Base-by-base conservation (phyloP, 306 rosid species). In the Prosopis cineraria region DNA sequence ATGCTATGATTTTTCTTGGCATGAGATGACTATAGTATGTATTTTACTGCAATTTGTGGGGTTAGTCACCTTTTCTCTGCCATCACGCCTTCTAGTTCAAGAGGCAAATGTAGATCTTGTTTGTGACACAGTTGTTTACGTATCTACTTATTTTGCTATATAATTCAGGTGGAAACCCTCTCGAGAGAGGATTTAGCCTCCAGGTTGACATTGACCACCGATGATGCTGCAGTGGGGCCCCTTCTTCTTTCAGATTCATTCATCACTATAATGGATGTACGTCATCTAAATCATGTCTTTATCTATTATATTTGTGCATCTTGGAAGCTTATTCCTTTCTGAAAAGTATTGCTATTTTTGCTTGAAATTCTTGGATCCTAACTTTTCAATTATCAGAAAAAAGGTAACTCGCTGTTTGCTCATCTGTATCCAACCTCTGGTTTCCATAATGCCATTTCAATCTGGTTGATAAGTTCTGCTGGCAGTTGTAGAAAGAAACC, bases 181-280 rank as follows among this genome's bases (percentile, higher is more conserved):
- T 91, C 98, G 50, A 89, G 76, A 85, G 99, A 95, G 10, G 99
- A 95, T 83, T 80, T 95, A 85, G 99, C 98, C 70, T 88, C 99
- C 60, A 90, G 99, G 88, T 81, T 95, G 89, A 93, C 96, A 48
- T 84, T 95, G 87, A 93, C 96, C 63, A 93, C 93, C 19, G 97
- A 88, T 83, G 88, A 88, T 85, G 93, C 93, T 81, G 84, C 96
- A 44, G 89, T 95, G 75, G 99, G 96, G 84, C 84, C 96, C 19
- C 48, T 68, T 41, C 72, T 93, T 81, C 91, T 95, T 80, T 80
- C 99, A 69, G 98, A 93, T 79, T 87, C 97, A 12, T 87, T 81
- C 75, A 91, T 95, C 78, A 95, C 99, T 55, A 81, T 95, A 83
- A 93, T 95, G 91, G 99, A 95, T 89, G 99, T 95, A 95, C 77